Base-by-base conservation (phyloP, 2,329 filamentous ascomycete genomes). In the Aureobasidium zeae region DNA sequence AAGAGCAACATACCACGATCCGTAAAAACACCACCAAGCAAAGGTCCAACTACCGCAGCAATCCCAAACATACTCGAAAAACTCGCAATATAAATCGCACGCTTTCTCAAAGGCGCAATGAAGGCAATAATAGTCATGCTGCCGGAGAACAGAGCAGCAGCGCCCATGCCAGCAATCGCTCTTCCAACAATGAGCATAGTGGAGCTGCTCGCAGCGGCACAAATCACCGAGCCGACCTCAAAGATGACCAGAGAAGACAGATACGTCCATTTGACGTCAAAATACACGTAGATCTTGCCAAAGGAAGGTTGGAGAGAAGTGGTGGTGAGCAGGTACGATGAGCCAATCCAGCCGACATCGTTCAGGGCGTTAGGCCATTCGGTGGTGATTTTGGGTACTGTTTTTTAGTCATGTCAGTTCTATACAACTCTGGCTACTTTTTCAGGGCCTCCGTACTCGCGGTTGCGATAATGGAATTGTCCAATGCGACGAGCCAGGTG, bases 231-330 rank as follows among this genome's bases (percentile, higher is more conserved):
- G 2, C 76, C 76, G 1, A 76, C 16, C 43, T 68, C 64, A 47
- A 69, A 69, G 13, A 68, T 53, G 1, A 63, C 9, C 22, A 79
- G 61, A 26, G 66, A 57, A 38, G 63, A 58, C 3, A 77, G 59
- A 53, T 72, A 78, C 1, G 64, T 65, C 38, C 61, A 71, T 51
- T 71, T 71, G 47, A 76, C 65, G 7, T 67, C 61, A 49, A 76
- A 77, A 56, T 72, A 74, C 38, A 74, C 79, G 5, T 76, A 83
- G 1, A 80, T 74, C 59, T 72, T 71, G 20, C 67, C 72, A 32
- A 65, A 72, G 2, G 65, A 65, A 3, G 68, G 68, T 45, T 70
- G 68, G 0, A 55, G 34, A 19, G 63, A 55, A 21, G 60, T 63
- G 4, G 60, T 68, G 2, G 66, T 57, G 51, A 73, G 56, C 46